These are phyloP conservation scores for Thuja plicata DNA, from an alignment of 83 land plant genomes.

Conservation along the genomic window DNA sequence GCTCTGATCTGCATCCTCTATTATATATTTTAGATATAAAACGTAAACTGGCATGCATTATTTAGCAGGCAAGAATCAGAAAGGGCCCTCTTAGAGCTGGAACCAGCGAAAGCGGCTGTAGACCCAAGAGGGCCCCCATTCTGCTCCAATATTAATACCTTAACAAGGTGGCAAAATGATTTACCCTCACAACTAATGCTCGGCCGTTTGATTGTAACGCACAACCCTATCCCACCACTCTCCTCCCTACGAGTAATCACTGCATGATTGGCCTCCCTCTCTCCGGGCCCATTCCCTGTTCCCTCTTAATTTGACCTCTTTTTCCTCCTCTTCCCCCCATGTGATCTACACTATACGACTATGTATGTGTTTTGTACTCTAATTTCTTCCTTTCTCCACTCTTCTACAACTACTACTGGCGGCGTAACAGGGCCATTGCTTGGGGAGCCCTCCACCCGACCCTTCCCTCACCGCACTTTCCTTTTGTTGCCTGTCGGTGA, in stretches of 20 bases:
- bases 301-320: background rate
- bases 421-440: background rate
- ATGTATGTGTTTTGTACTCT: too few relatives aligned
- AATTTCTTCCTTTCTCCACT: too few relatives aligned
- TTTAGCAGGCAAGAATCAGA: constrained; percentile 7
- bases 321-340: background rate
- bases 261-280: background rate
- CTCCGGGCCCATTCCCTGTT: background rate
- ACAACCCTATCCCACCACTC: constrained; percentile 9
- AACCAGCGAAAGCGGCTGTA: background rate
- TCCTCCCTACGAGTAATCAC: background rate
- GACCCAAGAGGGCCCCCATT: background rate
- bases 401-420: background rate
- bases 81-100: constrained; percentile 13
- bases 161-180: constrained; percentile 15
- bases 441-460: too few relatives aligned
- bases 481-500: constrained; percentile 3
- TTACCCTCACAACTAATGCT: constrained; percentile 12
- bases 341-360: background rate
- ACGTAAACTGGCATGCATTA: background rate
- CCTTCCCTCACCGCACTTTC: background rate
- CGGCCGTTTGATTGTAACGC: constrained; percentile 15
- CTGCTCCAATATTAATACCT: background rate
- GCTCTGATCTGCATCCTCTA: background rate
- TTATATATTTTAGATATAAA: background rate